Base-by-base conservation (phyloP, 768 basidiomycete species). In the Arthromyces matolae region DNA sequence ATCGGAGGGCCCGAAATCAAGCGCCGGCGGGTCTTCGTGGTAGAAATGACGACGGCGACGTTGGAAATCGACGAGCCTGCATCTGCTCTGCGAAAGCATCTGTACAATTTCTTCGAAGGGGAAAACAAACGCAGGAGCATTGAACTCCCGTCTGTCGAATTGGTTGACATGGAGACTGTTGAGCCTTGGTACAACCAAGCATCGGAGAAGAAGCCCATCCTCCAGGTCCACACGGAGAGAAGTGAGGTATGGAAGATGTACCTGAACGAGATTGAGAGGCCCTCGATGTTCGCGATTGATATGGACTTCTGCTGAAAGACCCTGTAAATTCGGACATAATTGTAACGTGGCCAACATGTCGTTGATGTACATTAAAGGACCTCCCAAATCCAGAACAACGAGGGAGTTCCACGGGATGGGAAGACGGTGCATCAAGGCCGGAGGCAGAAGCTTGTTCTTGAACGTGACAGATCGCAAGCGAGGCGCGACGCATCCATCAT, bases 21-120 rank as follows among this genome's bases (percentile, higher is more conserved):
- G 20, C 18, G 47, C 39, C 2, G 31, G 29, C 10, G 33, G 39
- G 5, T 32, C 28, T 14, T 49, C 47, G 14, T 14, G n/a, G 22
- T 42, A 49, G 10, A 42, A 49, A n/a, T 28, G 24, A 29, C 47
- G 47, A 12, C 47, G 47, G 12, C 47, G 47, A 20, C 47, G 47
- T 20, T 42, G 47, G 4, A 49, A 16, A 18, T 49, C 40, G 8
- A 36, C 20, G 36, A 49, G 33, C 19, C 18, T 10, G 25, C 27
- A 40, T 24, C 28, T 42, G 25, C 47, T 49, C 29, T 27, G 47
- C 18, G 23, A 8, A 33, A 49, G 18, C 47, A 49, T 49, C n/a
- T 42, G 33, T 23, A 36, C 5, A 16, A 49, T 19, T 18, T 42
- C 40, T 25, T 20, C 25, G 9, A 19, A 29, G 6, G 47, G 47